Conservation (phyloP, 345 rosid genomes). For the Citropsis articulata region DNA sequence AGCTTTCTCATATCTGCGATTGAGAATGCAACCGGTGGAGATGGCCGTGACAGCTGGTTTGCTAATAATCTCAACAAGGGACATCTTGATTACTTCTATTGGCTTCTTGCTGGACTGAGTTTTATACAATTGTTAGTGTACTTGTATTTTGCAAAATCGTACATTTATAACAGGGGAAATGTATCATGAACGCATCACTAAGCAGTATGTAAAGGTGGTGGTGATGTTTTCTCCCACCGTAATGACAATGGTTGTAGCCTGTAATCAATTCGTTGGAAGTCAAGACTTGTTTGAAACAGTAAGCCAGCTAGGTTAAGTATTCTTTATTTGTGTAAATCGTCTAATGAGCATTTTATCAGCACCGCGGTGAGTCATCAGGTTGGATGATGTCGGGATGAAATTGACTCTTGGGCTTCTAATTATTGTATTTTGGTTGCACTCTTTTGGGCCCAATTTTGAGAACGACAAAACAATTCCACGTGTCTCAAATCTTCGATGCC, state of each 20-base stretch:
- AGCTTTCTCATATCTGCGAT: constrained; percentile 51
- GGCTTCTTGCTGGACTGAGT: constrained; percentile 51
- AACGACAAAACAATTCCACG: not conserved
- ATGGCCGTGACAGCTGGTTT: constrained; percentile 51
- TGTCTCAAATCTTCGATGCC: not conserved
- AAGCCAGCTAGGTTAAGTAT: not conserved
- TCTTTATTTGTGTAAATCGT: no score
- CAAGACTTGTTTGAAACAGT: not conserved
- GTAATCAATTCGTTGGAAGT: not conserved
- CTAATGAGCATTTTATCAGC: no score
- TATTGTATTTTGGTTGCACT: not conserved
- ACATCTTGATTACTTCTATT: constrained; percentile 62
- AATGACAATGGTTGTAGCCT: not conserved
- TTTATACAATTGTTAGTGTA: constrained; percentile 32
- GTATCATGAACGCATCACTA: not conserved
- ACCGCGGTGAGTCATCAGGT: no score
- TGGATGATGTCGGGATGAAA: no score
- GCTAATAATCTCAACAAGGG: constrained; percentile 49
- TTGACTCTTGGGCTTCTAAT: not conserved
- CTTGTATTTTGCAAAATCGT: constrained; percentile 47
- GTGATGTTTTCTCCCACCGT: not conserved
- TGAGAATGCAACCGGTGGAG: constrained; percentile 41
- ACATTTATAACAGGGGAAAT: constrained; percentile 25
- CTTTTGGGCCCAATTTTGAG: not conserved
- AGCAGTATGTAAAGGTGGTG: not conserved